These are phyloP conservation scores for Actinomucor elegans DNA, from an alignment of 371 early-diverging fungal species.

Conservation along the genomic window DNA sequence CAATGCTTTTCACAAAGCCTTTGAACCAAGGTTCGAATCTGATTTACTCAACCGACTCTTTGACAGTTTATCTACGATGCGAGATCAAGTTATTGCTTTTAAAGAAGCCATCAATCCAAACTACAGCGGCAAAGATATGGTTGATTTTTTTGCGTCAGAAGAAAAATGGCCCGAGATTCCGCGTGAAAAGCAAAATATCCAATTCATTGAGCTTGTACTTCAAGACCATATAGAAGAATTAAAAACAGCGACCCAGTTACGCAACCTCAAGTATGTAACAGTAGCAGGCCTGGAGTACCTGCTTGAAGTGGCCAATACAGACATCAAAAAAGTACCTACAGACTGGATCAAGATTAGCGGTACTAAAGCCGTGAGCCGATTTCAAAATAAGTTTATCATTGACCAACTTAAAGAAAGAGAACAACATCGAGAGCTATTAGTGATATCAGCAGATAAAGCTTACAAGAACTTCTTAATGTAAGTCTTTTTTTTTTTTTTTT, in stretches of 20 bases:
- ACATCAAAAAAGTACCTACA: conserved; percentile 59
- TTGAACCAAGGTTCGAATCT: conserved; percentile 30
- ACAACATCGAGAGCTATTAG: conserved; percentile 69
- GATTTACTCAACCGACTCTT: conserved; percentile 37
- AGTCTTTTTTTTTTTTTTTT: too few relatives aligned
- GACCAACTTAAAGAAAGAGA: conserved; percentile 69
- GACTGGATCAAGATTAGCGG: conserved; percentile 80
- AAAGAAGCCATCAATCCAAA: conserved; percentile 5
- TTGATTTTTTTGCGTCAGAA: conserved; percentile 52
- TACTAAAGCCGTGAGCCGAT: conserved; percentile 81
- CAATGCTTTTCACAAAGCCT: conserved; percentile 13
- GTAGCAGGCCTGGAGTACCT: conserved; percentile 60
- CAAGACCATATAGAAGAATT: conserved; percentile 44
- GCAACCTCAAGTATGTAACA: conserved; percentile 49
- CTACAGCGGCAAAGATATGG: conserved; percentile 22
- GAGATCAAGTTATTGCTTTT: conserved; percentile 34
- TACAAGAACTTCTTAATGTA: conserved; percentile 54
- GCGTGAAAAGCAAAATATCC: conserved; percentile 34
- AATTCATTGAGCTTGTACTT: conserved; percentile 51
- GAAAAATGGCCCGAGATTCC: conserved; percentile 57
- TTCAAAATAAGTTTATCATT: conserved; percentile 73
- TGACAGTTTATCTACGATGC: conserved; percentile 39
- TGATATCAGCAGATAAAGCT: conserved; percentile 41
- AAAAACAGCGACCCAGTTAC: conserved; percentile 35
- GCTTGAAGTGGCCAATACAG: conserved; percentile 57